Evolutionary conservation across 2,329 filamentous ascomycete species (phyloP).

Genomic region (Albifimbria verrucaria): DNA sequence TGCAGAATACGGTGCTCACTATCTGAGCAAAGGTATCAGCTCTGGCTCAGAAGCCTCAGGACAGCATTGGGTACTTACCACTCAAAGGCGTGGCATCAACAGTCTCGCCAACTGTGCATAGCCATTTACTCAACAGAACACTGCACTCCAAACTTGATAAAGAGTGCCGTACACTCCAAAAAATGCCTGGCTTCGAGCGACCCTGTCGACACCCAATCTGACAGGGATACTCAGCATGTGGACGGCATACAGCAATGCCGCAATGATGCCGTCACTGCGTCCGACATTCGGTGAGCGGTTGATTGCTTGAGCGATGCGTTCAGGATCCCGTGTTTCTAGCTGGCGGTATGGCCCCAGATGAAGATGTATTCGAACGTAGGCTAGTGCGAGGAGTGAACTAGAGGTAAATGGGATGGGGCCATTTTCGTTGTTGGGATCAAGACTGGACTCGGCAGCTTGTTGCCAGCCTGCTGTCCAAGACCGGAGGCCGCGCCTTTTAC

Average conservation of each 20-base stretch:
- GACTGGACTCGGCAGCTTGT: slow-evolving; percentile 33
- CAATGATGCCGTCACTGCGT: slow-evolving; percentile 43
- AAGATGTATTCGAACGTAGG: slow-evolving; percentile 43
- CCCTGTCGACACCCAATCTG: slow-evolving; percentile 49
- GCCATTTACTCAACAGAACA: slow-evolving; percentile 50
- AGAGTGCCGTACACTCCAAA: slow-evolving; percentile 56
- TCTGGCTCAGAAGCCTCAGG: background rate
- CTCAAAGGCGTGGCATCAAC: slow-evolving; percentile 17
- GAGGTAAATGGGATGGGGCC: slow-evolving; percentile 41
- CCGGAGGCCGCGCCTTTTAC: slow-evolving; percentile 25
- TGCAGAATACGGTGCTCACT: slow-evolving; percentile 42
- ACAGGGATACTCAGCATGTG: slow-evolving; percentile 55
- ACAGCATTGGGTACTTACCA: slow-evolving; percentile 15
- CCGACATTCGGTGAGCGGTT: slow-evolving; percentile 35
- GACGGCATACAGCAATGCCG: slow-evolving; percentile 49
- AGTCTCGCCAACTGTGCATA: slow-evolving; percentile 24
- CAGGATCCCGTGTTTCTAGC: slow-evolving; percentile 40
- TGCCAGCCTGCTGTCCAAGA: slow-evolving; percentile 37
- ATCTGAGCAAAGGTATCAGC: slow-evolving; percentile 15
- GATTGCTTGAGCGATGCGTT: slow-evolving; percentile 36
- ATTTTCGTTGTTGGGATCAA: slow-evolving; percentile 37
- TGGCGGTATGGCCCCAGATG: slow-evolving; percentile 40
- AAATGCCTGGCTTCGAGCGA: slow-evolving; percentile 52
- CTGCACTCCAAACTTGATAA: slow-evolving; percentile 53
- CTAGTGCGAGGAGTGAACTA: slow-evolving; percentile 41